Evolutionary conservation across 2,329 filamentous ascomycete genomes (phyloP).

Genomic region (Passalora sequoiae): DNA sequence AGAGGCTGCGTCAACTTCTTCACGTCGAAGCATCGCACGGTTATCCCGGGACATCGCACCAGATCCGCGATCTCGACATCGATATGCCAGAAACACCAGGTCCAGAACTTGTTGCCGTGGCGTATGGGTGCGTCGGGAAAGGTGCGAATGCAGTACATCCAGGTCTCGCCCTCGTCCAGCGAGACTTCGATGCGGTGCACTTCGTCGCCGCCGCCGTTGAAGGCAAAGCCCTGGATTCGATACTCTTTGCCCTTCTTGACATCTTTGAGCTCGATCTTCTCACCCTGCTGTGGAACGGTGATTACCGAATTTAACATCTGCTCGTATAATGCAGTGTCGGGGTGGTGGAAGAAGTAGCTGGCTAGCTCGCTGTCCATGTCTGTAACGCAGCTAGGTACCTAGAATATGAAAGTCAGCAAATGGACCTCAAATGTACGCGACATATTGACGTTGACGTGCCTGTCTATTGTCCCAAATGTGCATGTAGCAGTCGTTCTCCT

Average conservation of each 20-base stretch:
- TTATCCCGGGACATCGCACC: constrained; percentile 40
- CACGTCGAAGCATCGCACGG: constrained; percentile 46
- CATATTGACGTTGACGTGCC: too few species aligned
- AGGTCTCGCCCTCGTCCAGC: constrained; percentile 45
- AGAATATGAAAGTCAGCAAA: neutral
- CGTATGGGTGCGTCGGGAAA: constrained; percentile 48
- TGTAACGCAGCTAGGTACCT: constrained; percentile 44
- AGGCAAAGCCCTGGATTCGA: constrained; percentile 46
- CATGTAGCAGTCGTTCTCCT: constrained; percentile 42
- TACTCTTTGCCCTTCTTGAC: constrained; percentile 40
- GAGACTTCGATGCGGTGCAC: constrained; percentile 48
- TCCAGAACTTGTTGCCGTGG: constrained; percentile 52
- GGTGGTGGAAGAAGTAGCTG: constrained; percentile 44
- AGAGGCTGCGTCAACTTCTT: constrained; percentile 50
- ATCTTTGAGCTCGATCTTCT: constrained; percentile 38
- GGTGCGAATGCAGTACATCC: constrained; percentile 47
- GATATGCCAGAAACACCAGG: constrained; percentile 51
- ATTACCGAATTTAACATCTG: constrained; percentile 49
- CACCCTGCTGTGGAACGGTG: constrained; percentile 43
- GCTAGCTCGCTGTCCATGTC: constrained; percentile 48
- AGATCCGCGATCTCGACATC: constrained; percentile 46
- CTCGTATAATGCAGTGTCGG: constrained; percentile 46
- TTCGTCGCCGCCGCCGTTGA: constrained; percentile 48
- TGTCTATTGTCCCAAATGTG: constrained; percentile 50
- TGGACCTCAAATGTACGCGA: too few species aligned